Base-by-base conservation (phyloP, 1,284 basidiomycete genomes). In the Cutaneotrichosporon daszewskae region DNA sequence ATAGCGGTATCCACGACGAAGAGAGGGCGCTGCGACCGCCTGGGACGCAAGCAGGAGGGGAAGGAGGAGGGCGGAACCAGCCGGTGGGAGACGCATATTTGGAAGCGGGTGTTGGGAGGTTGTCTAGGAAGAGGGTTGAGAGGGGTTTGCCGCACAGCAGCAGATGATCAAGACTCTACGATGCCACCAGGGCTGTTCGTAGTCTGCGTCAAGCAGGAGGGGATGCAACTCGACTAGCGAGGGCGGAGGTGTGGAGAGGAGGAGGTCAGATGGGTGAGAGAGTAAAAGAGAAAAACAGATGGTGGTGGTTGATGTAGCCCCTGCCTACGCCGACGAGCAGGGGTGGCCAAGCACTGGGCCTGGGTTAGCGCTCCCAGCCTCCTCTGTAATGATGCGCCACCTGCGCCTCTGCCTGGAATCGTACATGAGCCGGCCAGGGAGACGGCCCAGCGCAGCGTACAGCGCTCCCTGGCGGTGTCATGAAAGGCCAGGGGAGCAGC, bases 11-110 rank as follows among this genome's bases (percentile, higher is more conserved):
- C 49, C 39, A 42, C 57, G 47, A 25, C 53, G 51, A n/a, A 42
- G 47, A 17, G 48, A 53, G 6, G 62, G 60, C 2, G 58, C 45
- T 7, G 64, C 64, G 17, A 59, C 34, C 17, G 57, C 45, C 16
- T 55, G 39, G 3, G 54, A 49, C 5, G 56, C 64, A 14, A 64
- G 55, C 33, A 64, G 51, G 23, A 58, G 60, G 19, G 59, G 54
- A 37, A 66, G 53, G 32, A 65, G 45, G 14, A 58, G 43, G 20
- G 58, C 52, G 23, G 57, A 41, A 32, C 47, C 47, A 33, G 51
- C 47, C 44, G 47, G 26, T 19, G 51, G 36, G 26, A 53, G 38
- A 19, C 51, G 51, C 51, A 53, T 53, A 28, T 24, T 45, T 14
- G 40, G 17, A n/a, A n/a, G n/a, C n/a, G n/a, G 43, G 14, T 22